A percentile compares a stretch with the other conserved stretches of the same genome.
phyloP scores from a whole-genome alignment of 179 eudicot genomes.

The Carnegiea gigantea region DNA sequence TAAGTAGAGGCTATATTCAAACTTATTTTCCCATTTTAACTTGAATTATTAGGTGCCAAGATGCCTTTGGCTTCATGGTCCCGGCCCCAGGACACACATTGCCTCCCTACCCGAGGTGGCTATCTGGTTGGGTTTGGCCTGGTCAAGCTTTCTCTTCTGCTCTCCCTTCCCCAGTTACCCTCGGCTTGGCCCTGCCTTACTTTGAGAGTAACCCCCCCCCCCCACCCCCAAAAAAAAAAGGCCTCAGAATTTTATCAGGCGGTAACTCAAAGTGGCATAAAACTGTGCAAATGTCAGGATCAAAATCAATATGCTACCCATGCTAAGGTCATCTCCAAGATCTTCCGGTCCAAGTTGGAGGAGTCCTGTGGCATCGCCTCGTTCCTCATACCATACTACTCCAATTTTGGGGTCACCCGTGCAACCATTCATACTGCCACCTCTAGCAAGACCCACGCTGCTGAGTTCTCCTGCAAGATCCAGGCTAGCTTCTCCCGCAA shows the following conservation, averaged over 20 bases:
- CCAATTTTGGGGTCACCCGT: slow-evolving; percentile 51
- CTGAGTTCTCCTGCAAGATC: slow-evolving; percentile 51
- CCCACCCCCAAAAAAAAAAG: too few relatives aligned
- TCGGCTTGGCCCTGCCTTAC: neutral
- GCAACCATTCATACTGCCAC: slow-evolving; percentile 53
- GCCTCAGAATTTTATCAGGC: neutral
- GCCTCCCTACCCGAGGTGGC: neutral
- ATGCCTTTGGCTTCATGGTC: neutral
- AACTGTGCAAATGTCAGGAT: slow-evolving; percentile 38
- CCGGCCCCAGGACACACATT: neutral
- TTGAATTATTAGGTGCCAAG: neutral
- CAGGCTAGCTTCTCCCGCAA: slow-evolving; percentile 40
- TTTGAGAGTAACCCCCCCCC: too few relatives aligned
- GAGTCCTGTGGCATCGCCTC: slow-evolving; percentile 45
- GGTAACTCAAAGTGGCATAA: neutral
- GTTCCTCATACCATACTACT: slow-evolving; percentile 41
- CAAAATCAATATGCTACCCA: slow-evolving; percentile 53
- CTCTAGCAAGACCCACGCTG: slow-evolving; percentile 47
- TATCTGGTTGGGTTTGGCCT: neutral
- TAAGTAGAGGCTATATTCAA: slow-evolving; percentile 17
- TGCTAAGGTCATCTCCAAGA: slow-evolving; percentile 44
- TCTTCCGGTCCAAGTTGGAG: slow-evolving; percentile 29
- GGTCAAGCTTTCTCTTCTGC: neutral
- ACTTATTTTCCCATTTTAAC: neutral
- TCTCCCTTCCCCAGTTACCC: neutral